A percentile compares a stretch with the other conserved stretches of the same genome.
phyloP scores from a whole-genome alignment of 2,329 filamentous ascomycete species.

The Colletotrichum sp. region DNA sequence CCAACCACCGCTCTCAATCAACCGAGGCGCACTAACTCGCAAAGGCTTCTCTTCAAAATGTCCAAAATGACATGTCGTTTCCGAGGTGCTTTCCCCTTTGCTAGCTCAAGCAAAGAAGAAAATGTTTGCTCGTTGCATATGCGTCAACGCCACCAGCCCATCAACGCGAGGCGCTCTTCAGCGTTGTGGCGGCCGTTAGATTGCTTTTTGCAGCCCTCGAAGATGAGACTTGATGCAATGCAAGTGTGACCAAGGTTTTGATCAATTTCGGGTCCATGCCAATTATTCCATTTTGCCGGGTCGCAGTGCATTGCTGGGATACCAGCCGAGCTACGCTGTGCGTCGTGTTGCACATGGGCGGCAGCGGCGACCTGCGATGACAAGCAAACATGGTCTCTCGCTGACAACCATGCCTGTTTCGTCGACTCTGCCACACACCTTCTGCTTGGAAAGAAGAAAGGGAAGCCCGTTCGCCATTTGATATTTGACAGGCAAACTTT shows the following conservation, averaged over 20 bases:
- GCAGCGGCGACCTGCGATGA: background rate
- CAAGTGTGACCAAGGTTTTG: background rate
- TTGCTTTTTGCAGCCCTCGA: background rate
- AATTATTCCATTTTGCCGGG: background rate
- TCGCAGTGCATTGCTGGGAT: background rate
- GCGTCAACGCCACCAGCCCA: background rate
- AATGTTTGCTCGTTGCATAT: background rate
- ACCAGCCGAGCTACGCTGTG: background rate
- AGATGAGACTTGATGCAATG: conserved; percentile 1
- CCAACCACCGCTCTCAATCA: background rate
- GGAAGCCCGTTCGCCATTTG: background rate
- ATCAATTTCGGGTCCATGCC: background rate
- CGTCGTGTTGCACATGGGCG: background rate
- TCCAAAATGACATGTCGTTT: conserved; percentile 1
- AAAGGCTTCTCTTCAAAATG: background rate
- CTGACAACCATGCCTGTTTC: background rate
- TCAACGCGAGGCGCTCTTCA: background rate
- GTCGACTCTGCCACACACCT: background rate
- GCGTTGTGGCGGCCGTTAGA: background rate
- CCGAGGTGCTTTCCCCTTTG: background rate
- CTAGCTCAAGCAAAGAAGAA: background rate
- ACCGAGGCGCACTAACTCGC: background rate
- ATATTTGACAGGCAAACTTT: conserved; percentile 1
- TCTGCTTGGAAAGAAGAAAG: background rate
- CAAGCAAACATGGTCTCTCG: background rate